Percentiles rank a stretch among this genome's conserved stretches.
phyloP scores from a whole-genome alignment of 257 asterid species.

The Solanum peruvianum region DNA sequence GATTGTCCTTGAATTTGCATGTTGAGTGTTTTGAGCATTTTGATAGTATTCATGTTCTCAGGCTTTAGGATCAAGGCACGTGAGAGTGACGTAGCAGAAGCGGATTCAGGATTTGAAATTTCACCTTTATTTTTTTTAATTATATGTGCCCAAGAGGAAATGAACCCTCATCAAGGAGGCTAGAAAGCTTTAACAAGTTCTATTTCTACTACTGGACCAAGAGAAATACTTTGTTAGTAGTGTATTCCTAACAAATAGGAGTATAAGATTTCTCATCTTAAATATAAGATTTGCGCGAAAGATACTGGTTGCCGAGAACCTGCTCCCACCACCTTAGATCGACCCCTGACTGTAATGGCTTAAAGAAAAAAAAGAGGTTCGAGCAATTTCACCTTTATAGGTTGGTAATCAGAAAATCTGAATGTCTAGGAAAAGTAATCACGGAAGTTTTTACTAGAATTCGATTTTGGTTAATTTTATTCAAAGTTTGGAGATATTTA shows the following conservation, averaged over 20 bases:
- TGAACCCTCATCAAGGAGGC: too few species aligned
- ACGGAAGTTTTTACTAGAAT: background rate
- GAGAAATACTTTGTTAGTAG: background rate
- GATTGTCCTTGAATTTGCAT: background rate
- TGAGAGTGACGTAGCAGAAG: accelerated
- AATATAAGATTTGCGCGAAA: background rate
- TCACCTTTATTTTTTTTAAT: too few species aligned
- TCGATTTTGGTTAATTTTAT: background rate
- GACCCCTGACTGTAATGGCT: too few species aligned
- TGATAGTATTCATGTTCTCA: background rate
- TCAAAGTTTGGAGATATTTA: background rate
- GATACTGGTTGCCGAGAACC: too few species aligned
- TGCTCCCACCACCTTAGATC: too few species aligned
- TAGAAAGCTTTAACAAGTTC: background rate
- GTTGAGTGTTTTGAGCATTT: background rate
- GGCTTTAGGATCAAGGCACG: background rate
- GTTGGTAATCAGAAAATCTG: background rate
- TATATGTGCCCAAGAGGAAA: too few species aligned
- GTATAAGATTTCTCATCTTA: background rate
- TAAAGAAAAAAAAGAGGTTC: background rate
- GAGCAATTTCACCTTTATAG: background rate
- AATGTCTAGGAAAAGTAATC: background rate
- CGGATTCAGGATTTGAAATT: too few species aligned
- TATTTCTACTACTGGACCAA: background rate
- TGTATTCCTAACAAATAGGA: background rate